Evolutionary conservation across 495 filamentous ascomycete genomes (phyloP).

Genomic region (Clavariopsis aquatica): DNA sequence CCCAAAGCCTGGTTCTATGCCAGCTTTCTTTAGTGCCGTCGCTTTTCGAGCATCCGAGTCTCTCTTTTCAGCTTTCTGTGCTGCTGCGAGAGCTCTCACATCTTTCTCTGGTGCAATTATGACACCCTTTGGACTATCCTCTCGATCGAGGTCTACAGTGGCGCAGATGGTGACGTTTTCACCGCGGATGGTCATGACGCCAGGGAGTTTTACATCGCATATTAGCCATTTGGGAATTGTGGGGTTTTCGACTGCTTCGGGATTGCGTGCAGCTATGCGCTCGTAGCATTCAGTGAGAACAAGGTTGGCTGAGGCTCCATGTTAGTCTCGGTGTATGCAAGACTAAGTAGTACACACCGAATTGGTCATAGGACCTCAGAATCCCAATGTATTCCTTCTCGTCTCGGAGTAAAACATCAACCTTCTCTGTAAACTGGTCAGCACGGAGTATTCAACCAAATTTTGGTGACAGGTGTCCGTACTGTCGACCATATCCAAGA

Average conservation of each 20-base stretch:
- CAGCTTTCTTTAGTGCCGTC: slow-evolving; percentile 12
- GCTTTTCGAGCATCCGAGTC: slow-evolving; percentile 6
- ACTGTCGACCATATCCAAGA: slow-evolving; percentile 97
- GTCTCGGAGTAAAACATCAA: slow-evolving; percentile 85
- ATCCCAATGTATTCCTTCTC: slow-evolving; percentile 92
- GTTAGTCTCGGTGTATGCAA: not conserved
- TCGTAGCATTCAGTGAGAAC: slow-evolving; percentile 91
- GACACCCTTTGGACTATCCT: slow-evolving; percentile 16
- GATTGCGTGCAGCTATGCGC: slow-evolving; percentile 68
- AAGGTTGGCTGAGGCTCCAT: slow-evolving; percentile 76
- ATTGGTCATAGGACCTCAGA: slow-evolving; percentile 95
- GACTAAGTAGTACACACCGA: slow-evolving; percentile 58
- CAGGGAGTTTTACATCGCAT: slow-evolving; percentile 18
- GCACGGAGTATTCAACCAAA: not conserved
- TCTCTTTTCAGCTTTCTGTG: slow-evolving; percentile 21
- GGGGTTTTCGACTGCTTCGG: slow-evolving; percentile 71
- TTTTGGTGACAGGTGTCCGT: slow-evolving; percentile 43
- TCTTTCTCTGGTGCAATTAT: slow-evolving; percentile 11
- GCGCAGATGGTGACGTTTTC: slow-evolving; percentile 32
- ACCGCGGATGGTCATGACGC: slow-evolving; percentile 27
- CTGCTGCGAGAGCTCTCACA: slow-evolving; percentile 12
- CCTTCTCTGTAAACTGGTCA: slow-evolving; percentile 67
- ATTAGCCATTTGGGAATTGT: slow-evolving; percentile 19
- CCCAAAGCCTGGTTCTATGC: slow-evolving; percentile 29
- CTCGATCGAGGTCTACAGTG: slow-evolving; percentile 28